These are phyloP conservation scores for Aspergillus fijiensis DNA, from an alignment of 2,329 filamentous ascomycete species.

Conservation along the genomic window DNA sequence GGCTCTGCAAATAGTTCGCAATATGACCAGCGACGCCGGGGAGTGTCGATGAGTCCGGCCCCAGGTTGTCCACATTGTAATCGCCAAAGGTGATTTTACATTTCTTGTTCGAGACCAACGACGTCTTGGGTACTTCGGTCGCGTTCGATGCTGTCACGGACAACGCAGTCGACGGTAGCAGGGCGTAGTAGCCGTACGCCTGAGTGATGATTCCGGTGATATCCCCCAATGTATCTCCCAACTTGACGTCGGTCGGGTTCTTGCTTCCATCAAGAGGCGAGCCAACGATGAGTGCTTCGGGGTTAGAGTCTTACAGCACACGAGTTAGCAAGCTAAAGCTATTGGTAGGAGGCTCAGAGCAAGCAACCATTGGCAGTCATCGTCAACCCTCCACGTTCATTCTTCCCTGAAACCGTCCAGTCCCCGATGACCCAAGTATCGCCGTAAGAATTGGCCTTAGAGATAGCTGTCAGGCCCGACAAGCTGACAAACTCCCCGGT, in stretches of 20 bases:
- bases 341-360: background rate
- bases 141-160: slow-evolving; percentile 47
- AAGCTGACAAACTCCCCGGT: slow-evolving; percentile 67
- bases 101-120: slow-evolving; percentile 48
- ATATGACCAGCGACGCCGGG: slow-evolving; percentile 64
- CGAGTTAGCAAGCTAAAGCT: background rate
- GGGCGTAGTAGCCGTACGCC: slow-evolving; percentile 66
- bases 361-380: slow-evolving; percentile 55
- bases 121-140: slow-evolving; percentile 53
- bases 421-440: slow-evolving; percentile 69
- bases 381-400: slow-evolving; percentile 64
- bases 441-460: slow-evolving; percentile 62
- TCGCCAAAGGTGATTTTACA: slow-evolving; percentile 64
- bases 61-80: slow-evolving; percentile 71
- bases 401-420: slow-evolving; percentile 63
- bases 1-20: slow-evolving; percentile 61
- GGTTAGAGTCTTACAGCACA: slow-evolving; percentile 58
- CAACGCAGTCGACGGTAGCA: slow-evolving; percentile 63
- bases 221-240: slow-evolving; percentile 64
- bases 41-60: slow-evolving; percentile 56
- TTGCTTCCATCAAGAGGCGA: slow-evolving; percentile 63
- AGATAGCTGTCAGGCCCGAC: slow-evolving; percentile 55
- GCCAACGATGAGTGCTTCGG: slow-evolving; percentile 67
- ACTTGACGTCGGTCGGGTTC: slow-evolving; percentile 60
- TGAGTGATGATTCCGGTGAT: slow-evolving; percentile 69